Conservation (phyloP, 208 protist genomes). For the Herpetomonas samuelpessoai region DNA sequence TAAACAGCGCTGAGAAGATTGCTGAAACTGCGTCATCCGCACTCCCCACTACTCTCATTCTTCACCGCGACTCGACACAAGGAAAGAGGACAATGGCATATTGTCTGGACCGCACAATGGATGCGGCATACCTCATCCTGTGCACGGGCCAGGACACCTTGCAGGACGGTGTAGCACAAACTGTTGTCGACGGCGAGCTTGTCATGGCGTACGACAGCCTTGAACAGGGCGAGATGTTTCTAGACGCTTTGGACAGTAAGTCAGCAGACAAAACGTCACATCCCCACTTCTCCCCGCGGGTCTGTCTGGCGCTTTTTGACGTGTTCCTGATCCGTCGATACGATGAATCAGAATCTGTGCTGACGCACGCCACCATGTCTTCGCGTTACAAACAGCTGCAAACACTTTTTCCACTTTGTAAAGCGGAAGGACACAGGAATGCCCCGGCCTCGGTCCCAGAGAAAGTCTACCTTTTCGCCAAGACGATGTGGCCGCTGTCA, state of each 20-base stretch:
- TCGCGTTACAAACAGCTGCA: constrained; percentile 36
- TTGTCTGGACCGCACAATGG: constrained; percentile 69
- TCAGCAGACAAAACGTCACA: too few species aligned
- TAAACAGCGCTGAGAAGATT: too few species aligned
- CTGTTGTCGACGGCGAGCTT: constrained; percentile 66
- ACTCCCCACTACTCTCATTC: too few species aligned
- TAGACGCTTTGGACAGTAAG: too few species aligned
- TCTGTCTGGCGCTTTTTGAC: constrained; percentile 61
- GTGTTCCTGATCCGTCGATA: constrained; percentile 28
- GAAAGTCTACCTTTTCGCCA: constrained; percentile 62
- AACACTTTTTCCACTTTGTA: constrained; percentile 21
- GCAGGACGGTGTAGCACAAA: constrained; percentile 13
- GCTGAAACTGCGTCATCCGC: too few species aligned
- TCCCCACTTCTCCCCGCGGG: too few species aligned
- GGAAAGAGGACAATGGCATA: too few species aligned
- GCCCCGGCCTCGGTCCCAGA: too few species aligned
- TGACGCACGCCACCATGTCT: constrained; percentile 30
- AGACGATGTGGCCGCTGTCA: constrained; percentile 55
- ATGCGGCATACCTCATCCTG: constrained; percentile 46
- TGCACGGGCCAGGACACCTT: constrained; percentile 19
- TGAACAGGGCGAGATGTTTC: not conserved
- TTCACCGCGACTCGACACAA: too few species aligned
- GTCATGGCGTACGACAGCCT: constrained; percentile 24
- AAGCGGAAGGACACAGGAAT: too few species aligned
- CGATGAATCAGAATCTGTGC: constrained; percentile 10